These are phyloP conservation scores for Alternaria sp. DNA, from an alignment of 2,329 filamentous ascomycete genomes.

Conservation along the genomic window DNA sequence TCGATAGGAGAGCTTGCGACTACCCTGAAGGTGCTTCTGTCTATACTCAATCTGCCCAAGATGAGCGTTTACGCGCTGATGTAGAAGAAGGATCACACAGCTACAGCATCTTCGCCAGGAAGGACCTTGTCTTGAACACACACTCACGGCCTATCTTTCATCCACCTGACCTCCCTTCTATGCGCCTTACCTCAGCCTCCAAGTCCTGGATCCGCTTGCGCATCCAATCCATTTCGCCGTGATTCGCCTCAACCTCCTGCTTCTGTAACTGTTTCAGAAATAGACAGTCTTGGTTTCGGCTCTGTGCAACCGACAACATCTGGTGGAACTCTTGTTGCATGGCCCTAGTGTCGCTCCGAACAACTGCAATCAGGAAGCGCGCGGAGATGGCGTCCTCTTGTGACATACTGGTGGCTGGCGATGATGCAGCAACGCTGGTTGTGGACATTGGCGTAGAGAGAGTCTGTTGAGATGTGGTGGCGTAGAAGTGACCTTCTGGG, in stretches of 20 bases:
- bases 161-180: constrained; percentile 2
- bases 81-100: neutral
- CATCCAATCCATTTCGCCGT: constrained; percentile 4
- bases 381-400: neutral
- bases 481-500: neutral
- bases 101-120: neutral
- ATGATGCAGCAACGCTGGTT: neutral
- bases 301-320: constrained; percentile 4
- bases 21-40: neutral
- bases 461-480: neutral
- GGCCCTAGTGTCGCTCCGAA: neutral
- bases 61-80: neutral
- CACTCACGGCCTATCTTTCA: neutral
- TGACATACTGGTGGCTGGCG: constrained; percentile 3
- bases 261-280: neutral
- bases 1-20: neutral
- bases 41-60: constrained; percentile 4
- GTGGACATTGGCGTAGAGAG: neutral
- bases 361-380: neutral
- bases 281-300: constrained; percentile 4
- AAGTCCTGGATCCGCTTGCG: neutral
- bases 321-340: constrained; percentile 5
- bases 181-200: constrained; percentile 1
- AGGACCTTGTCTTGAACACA: neutral
- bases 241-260: constrained; percentile 1